phyloP scores from a whole-genome alignment of 306 rosid genomes.

The Cucurbita ficifolia region DNA sequence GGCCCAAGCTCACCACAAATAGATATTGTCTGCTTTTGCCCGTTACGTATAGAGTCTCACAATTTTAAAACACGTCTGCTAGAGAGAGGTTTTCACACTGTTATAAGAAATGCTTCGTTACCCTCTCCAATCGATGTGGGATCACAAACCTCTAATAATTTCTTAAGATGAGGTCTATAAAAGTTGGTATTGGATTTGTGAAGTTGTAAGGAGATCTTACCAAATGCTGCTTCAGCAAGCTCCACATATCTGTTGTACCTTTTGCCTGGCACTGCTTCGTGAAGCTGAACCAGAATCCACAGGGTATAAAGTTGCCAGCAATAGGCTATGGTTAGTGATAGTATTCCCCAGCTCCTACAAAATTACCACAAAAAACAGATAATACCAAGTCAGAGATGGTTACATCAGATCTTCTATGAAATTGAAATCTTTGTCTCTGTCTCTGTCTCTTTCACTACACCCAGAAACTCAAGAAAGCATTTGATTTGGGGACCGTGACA shows the following conservation, averaged over 20 bases:
- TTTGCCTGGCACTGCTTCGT: slow-evolving; percentile 98
- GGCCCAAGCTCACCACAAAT: too few relatives aligned
- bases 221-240: slow-evolving; percentile 98
- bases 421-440: background rate
- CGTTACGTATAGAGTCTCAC: too few relatives aligned
- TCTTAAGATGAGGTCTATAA: background rate
- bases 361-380: background rate
- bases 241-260: slow-evolving; percentile 96
- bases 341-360: slow-evolving; percentile 97
- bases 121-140: too few relatives aligned
- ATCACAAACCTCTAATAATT: background rate
- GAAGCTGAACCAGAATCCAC: slow-evolving; percentile 95
- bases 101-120: too few relatives aligned
- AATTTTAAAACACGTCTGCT: too few relatives aligned
- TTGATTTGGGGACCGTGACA: slow-evolving; percentile 1
- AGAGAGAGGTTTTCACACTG: too few relatives aligned
- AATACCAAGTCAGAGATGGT: background rate
- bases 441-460: background rate
- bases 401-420: background rate
- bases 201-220: slow-evolving; percentile 22
- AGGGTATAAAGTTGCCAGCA: slow-evolving; percentile 91
- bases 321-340: slow-evolving; percentile 77
- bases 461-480: background rate
- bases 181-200: background rate
- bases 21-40: too few relatives aligned